Evolutionary conservation across 805 yeast species (phyloP).

Genomic region (Metschnikowia arizonensis): DNA sequence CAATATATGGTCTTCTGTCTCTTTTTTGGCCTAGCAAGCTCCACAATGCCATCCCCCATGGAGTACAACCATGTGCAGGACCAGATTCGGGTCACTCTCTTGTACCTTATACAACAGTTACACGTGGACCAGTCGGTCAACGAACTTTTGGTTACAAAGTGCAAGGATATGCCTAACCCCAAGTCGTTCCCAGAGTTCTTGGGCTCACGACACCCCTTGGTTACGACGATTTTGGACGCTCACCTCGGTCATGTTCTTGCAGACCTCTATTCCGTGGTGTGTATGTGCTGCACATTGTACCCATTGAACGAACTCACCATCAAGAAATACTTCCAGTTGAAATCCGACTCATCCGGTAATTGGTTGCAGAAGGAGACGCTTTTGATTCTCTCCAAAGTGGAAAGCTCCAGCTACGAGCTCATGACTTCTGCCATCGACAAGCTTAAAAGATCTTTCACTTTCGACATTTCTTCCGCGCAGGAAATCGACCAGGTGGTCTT

Average conservation of each 20-base stretch:
- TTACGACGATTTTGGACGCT: background rate
- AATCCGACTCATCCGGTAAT: constrained; percentile 14
- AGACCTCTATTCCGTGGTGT: constrained; percentile 11
- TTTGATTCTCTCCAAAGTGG: constrained; percentile 23
- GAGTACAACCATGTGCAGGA: constrained; percentile 30
- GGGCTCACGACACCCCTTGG: constrained; percentile 6
- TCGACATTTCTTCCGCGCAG: constrained; percentile 6
- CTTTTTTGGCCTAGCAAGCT: constrained; percentile 14
- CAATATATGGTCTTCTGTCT: constrained; percentile 9
- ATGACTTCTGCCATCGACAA: constrained; percentile 19
- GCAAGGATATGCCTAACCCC: constrained; percentile 1
- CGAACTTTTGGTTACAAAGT: background rate
- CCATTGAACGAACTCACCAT: constrained; percentile 35
- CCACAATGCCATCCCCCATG: constrained; percentile 20
- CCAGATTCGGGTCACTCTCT: constrained; percentile 24
- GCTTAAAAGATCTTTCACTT: constrained; percentile 23
- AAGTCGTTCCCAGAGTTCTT: constrained; percentile 18
- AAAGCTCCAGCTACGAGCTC: constrained; percentile 21
- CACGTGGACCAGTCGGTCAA: background rate
- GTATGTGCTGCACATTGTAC: constrained; percentile 31
- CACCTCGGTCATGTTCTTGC: constrained; percentile 1
- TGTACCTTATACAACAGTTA: constrained; percentile 4
- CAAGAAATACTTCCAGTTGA: constrained; percentile 25
- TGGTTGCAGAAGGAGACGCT: constrained; percentile 26
- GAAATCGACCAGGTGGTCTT: constrained; percentile 23